A percentile compares a stretch with the other conserved stretches of the same genome.
Evolutionary conservation across 257 asterid species (phyloP).

Genomic region (Anisodus acutangulus): DNA sequence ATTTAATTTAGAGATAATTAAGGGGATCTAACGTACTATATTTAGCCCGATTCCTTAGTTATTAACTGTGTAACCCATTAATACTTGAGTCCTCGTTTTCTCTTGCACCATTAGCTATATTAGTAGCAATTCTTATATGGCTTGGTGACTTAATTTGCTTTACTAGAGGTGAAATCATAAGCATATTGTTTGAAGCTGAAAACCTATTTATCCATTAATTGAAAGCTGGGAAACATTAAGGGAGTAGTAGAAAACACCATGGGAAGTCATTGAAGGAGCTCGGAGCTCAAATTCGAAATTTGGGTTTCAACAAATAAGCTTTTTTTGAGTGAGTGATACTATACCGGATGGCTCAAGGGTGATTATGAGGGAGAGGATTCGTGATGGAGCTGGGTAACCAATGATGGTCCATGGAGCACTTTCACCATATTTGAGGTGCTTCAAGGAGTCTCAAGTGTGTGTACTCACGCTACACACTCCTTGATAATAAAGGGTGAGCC

Average conservation of each 20-base stretch:
- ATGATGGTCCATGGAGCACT: too few relatives aligned
- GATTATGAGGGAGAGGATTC: too few relatives aligned
- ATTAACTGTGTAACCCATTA: neutral
- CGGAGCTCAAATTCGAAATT: neutral
- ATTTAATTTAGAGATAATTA: neutral
- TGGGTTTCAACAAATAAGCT: neutral
- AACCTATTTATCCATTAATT: neutral
- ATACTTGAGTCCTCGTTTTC: neutral
- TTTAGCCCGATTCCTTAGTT: neutral
- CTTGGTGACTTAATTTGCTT: conserved; percentile 34
- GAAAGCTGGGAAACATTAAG: neutral
- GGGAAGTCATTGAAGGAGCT: neutral
- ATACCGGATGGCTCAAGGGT: too few relatives aligned
- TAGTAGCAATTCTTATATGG: neutral
- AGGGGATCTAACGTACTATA: too few relatives aligned
- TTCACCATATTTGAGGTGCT: too few relatives aligned
- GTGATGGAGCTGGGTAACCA: too few relatives aligned
- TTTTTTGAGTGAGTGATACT: neutral
- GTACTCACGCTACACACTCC: too few relatives aligned
- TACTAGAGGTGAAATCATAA: conserved; percentile 40
- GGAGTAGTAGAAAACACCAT: too few relatives aligned
- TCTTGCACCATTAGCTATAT: neutral
- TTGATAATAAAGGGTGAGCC: too few relatives aligned
- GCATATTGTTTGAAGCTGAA: conserved; percentile 40
- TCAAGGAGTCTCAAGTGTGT: too few relatives aligned